Evolutionary conservation across 2,329 filamentous ascomycete species (phyloP), one percentile per base, ranked within the genome.

Genomic region (Cyphellophora europaea): DNA sequence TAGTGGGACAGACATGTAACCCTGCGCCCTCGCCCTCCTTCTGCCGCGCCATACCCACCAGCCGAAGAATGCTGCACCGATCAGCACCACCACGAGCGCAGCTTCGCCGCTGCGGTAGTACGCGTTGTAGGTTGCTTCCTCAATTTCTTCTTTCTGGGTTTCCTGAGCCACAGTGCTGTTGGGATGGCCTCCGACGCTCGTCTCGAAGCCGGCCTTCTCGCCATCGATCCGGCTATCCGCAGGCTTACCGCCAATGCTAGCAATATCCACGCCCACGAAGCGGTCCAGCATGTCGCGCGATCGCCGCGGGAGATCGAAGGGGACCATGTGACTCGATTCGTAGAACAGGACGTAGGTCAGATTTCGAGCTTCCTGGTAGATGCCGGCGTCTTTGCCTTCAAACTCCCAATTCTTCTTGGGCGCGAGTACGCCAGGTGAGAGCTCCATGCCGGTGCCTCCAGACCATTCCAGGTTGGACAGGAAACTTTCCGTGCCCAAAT

Each of bases 271-370:
- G 32, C 77, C 76, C 72, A 96, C 86, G 63, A 98, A 94, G 27
- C 91, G 82, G 59, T 98, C 89, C 11, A 98, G 77, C 91, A 98
- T 98, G 57, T 96, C 91, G 42, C 89, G 77, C 13, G 79, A 82
- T 41, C 87, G 80, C 31, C 86, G 78, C 1, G 89, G 80, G 50
- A 82, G 83, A 59, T 98, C 89, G 53, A 91, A 96, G 1, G 91
- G 93, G 1, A 98, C 91, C 91, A 98, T 98, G 60, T 98, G 91
- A 32, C 84, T 93, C 11, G 86, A 79, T 58, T 98, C 93, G 67
- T 93, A 85, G 62, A 96, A 94, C 27, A 93, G 70, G 19, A 98
- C 79, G 54, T 98, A 98, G 1, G 91, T 95, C 42, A 98, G 64
- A 61, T 98, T 98, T 46, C 93, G 79, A 2, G 91, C 89, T 56